phyloP scores from a whole-genome alignment of 164 flowering plant species.

The Piper longum region DNA sequence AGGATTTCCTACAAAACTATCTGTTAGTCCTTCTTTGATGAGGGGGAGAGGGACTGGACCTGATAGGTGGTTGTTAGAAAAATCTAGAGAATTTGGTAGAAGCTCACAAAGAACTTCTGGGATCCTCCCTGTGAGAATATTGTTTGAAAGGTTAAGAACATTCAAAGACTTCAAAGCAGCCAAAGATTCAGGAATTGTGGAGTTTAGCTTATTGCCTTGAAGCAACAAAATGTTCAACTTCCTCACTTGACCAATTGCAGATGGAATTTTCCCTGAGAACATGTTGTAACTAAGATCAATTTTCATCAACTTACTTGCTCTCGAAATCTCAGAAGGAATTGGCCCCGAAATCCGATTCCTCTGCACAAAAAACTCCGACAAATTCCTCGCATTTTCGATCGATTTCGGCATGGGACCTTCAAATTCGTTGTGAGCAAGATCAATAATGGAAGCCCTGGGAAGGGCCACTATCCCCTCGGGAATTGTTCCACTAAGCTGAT shows the following conservation, averaged over 20 bases:
- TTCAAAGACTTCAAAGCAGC: slow-evolving; percentile 58
- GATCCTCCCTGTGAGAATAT: slow-evolving; percentile 57
- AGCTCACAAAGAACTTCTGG: slow-evolving; percentile 49
- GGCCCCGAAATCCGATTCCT: slow-evolving; percentile 58
- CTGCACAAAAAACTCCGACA: slow-evolving; percentile 64
- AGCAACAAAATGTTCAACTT: slow-evolving; percentile 57
- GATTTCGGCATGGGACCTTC: slow-evolving; percentile 37
- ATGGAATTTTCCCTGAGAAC: slow-evolving; percentile 67
- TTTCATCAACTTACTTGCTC: slow-evolving; percentile 55
- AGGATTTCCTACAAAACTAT: slow-evolving; percentile 74
- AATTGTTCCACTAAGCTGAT: slow-evolving; percentile 43
- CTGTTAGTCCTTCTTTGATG: slow-evolving; percentile 41
- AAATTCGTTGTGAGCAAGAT: slow-evolving; percentile 44
- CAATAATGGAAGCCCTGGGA: slow-evolving; percentile 68
- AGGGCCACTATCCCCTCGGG: slow-evolving; percentile 56
- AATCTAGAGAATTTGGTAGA: slow-evolving; percentile 69
- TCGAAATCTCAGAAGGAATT: slow-evolving; percentile 59
- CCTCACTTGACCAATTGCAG: slow-evolving; percentile 45
- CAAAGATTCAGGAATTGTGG: slow-evolving; percentile 58
- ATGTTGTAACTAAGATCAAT: slow-evolving; percentile 71
- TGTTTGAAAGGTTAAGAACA: slow-evolving; percentile 76
- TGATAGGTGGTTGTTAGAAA: slow-evolving; percentile 59
- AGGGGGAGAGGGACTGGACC: slow-evolving; percentile 68
- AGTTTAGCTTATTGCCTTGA: slow-evolving; percentile 53
- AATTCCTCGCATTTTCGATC: slow-evolving; percentile 45